Base-by-base conservation (phyloP, 495 filamentous ascomycete species). In the Xylona heveae region DNA sequence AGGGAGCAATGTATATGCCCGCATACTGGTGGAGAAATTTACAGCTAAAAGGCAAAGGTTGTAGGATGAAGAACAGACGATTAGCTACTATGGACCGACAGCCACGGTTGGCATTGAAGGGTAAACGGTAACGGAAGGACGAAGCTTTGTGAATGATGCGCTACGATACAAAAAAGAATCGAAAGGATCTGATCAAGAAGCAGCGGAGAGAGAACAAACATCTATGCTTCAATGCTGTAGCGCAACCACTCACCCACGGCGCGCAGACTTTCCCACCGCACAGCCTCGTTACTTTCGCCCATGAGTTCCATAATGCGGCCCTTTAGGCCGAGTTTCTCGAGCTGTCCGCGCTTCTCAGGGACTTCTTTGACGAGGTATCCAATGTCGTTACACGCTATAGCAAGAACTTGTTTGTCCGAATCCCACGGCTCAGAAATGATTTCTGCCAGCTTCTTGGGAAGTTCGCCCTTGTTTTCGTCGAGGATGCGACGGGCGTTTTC, bases 301-400 rank as follows among this genome's bases (percentile, higher is more conserved):
- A 99, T 99, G 43, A 95, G 54, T 54, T 80, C 80, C 90, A 99
- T 95, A 30, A 95, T 74, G 34, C 80, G 64, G 5, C 64, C 64
- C 63, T 99, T 97, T 34, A 95, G 51, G 1, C 90, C 85, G n/a
- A 27, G 45, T 49, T 74, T 81, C 62, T 95, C 88, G 43, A 94
- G 59, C 51, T 78, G 73, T 19, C 53, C 52, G 40, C 84, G 60
- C 51, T 74, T 78, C 54, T 91, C 85, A 4, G 88, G 81, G 30
- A 84, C 73, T 53, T 90, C 83, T 44, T 78, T 82, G 16, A 97
- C 85, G 33, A 97, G 55, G 35, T 59, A 74, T 9, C 81, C 84
- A 13, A 95, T 64, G 50, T 97, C 88, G 45, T 94, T 94, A 53
- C 83, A 94, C 14, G 75, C 90, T 49, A 95, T 88, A 0, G 90